A percentile compares a stretch with the other conserved stretches of the same genome.
Evolutionary conservation across 1,284 basidiomycete genomes (phyloP).

Genomic region (Rhodotorula sp.): DNA sequence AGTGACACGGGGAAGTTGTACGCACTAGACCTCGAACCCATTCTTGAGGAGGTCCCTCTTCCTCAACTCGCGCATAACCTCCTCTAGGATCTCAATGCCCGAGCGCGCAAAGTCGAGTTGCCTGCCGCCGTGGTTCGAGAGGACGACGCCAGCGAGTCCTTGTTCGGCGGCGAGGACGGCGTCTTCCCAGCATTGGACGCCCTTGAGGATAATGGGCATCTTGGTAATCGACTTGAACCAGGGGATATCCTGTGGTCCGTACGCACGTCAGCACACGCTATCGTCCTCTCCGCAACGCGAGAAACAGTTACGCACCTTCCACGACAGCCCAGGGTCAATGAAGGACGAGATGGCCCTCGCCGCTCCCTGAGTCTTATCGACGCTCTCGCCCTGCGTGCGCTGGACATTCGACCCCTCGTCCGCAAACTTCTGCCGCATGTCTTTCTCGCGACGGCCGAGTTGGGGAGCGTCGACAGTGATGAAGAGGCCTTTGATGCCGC

Average conservation of each 20-base stretch:
- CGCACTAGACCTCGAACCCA: slow-evolving; percentile 72
- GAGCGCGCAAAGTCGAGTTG: slow-evolving; percentile 89
- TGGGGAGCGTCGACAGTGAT: slow-evolving; percentile 87
- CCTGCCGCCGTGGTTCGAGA: slow-evolving; percentile 85
- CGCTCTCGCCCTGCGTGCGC: slow-evolving; percentile 51
- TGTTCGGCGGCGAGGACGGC: slow-evolving; percentile 81
- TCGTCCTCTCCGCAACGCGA: too few species aligned
- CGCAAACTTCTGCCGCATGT: slow-evolving; percentile 95
- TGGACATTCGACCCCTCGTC: slow-evolving; percentile 55
- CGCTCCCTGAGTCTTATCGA: slow-evolving; percentile 84
- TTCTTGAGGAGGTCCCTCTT: slow-evolving; percentile 59
- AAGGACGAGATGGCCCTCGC: slow-evolving; percentile 94
- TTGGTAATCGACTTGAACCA: slow-evolving; percentile 88
- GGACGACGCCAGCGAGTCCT: slow-evolving; percentile 75
- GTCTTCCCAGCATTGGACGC: slow-evolving; percentile 92
- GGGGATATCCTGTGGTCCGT: slow-evolving; percentile 58
- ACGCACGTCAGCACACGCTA: not conserved
- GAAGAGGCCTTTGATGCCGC: slow-evolving; percentile 54
- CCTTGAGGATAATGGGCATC: slow-evolving; percentile 86
- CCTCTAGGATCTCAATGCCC: slow-evolving; percentile 82
- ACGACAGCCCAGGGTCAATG: slow-evolving; percentile 84
- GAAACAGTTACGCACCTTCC: slow-evolving; percentile 54
- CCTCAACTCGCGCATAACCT: slow-evolving; percentile 74
- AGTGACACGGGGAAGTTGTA: not conserved
- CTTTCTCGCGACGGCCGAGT: slow-evolving; percentile 67